Conservation (phyloP, 2,329 filamentous ascomycete species). For the Neocucurbitaria cava region DNA sequence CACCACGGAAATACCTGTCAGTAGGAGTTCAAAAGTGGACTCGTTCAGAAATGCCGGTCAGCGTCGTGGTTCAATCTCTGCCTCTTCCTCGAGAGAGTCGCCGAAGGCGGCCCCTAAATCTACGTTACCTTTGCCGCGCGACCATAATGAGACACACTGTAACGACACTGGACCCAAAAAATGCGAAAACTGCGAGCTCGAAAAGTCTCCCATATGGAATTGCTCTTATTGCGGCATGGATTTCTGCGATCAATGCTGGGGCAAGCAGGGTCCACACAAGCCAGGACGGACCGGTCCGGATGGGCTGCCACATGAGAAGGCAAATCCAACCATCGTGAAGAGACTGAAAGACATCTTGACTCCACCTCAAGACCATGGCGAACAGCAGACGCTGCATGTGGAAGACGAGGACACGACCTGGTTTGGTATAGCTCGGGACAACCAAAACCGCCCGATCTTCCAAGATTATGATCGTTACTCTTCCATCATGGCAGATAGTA, state of each 20-base stretch:
- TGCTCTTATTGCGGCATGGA: slow-evolving; percentile 3
- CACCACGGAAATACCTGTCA: no score
- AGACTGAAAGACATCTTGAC: slow-evolving; percentile 16
- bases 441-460: not conserved
- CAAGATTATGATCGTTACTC: slow-evolving; percentile 12
- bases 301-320: slow-evolving; percentile 20
- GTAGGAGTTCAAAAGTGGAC: no score
- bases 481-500: slow-evolving; percentile 15
- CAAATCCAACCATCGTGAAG: not conserved
- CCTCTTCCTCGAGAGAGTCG: no score
- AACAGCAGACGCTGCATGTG: slow-evolving; percentile 13
- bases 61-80: no score
- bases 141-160: no score
- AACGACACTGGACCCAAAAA: no score
- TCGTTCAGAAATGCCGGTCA: no score
- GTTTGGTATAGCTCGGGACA: slow-evolving; percentile 17
- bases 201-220: not conserved
- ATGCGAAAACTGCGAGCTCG: no score
- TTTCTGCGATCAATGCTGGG: slow-evolving; percentile 11
- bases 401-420: slow-evolving; percentile 27
- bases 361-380: slow-evolving; percentile 3
- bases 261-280: slow-evolving; percentile 2
- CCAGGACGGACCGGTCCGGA: slow-evolving; percentile 3
- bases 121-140: no score
- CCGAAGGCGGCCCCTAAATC: no score